These are phyloP conservation scores for Chernovozyma aurita DNA, from an alignment of 1,139 yeast species.

Conservation along the genomic window DNA sequence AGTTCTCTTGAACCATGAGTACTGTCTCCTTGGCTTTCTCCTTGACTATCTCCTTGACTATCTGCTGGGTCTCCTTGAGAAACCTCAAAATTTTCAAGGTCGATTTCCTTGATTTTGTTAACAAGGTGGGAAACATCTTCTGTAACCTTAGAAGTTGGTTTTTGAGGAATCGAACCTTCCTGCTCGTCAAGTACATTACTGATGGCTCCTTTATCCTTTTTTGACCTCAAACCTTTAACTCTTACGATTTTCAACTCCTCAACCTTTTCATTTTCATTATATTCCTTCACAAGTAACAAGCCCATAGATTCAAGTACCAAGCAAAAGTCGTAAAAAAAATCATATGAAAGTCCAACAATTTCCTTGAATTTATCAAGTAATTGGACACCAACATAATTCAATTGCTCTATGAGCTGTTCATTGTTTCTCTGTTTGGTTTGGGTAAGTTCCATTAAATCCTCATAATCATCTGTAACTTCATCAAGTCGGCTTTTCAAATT, in stretches of 20 bases:
- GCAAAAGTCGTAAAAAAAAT: slow-evolving; percentile 44
- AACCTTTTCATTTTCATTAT: slow-evolving; percentile 15
- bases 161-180: slow-evolving; percentile 16
- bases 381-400: slow-evolving; percentile 19
- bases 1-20: background rate
- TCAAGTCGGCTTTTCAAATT: slow-evolving; percentile 29
- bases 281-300: slow-evolving; percentile 48
- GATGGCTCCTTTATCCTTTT: slow-evolving; percentile 12
- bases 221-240: slow-evolving; percentile 64
- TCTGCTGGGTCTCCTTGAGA: slow-evolving; percentile 3
- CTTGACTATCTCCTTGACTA: background rate
- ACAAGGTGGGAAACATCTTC: slow-evolving; percentile 24
- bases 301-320: slow-evolving; percentile 77
- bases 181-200: slow-evolving; percentile 14
- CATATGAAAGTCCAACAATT: slow-evolving; percentile 20
- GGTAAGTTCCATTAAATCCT: slow-evolving; percentile 40
- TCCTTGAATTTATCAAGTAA: slow-evolving; percentile 18
- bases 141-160: slow-evolving; percentile 27
- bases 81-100: slow-evolving; percentile 11
- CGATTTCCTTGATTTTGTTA: slow-evolving; percentile 27
- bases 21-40: background rate
- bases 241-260: slow-evolving; percentile 48
- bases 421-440: slow-evolving; percentile 27
- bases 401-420: slow-evolving; percentile 23
- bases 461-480: slow-evolving; percentile 47